Conservation (phyloP, 73 alveolate genomes). For the Tetrahymena elliotti region DNA sequence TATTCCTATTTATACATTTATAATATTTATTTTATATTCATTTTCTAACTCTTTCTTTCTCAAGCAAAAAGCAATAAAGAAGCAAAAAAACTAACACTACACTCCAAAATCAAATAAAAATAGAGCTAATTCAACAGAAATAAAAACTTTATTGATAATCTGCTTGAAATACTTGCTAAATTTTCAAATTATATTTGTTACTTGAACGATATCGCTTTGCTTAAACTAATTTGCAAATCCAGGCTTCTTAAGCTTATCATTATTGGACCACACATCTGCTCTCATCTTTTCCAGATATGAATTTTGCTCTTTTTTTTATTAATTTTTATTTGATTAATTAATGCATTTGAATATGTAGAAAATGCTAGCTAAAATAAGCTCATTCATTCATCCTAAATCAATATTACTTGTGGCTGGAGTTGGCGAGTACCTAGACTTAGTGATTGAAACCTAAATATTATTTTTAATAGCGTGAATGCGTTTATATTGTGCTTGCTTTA, state of each 20-base stretch:
- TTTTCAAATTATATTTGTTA: background rate
- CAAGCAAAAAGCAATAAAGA: background rate
- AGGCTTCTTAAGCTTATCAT: background rate
- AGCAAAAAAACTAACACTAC: background rate
- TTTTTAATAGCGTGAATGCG: background rate
- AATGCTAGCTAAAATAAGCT: background rate
- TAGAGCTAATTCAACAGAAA: background rate
- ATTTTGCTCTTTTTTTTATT: background rate
- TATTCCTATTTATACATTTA: background rate
- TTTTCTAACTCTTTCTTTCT: background rate
- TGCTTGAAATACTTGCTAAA: background rate
- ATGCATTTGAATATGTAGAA: background rate
- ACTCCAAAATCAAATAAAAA: background rate
- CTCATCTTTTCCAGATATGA: background rate
- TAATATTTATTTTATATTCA: background rate
- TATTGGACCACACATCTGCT: background rate
- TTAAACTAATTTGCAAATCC: background rate
- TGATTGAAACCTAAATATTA: background rate
- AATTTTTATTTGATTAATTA: background rate
- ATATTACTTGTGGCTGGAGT: background rate
- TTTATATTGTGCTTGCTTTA: background rate
- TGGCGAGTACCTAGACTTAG: background rate
- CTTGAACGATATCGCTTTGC: background rate
- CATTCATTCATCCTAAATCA: background rate
- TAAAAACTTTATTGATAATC: background rate